phyloP scores from a whole-genome alignment of 2,329 filamentous ascomycete genomes.

The Colletotrichum horii region DNA sequence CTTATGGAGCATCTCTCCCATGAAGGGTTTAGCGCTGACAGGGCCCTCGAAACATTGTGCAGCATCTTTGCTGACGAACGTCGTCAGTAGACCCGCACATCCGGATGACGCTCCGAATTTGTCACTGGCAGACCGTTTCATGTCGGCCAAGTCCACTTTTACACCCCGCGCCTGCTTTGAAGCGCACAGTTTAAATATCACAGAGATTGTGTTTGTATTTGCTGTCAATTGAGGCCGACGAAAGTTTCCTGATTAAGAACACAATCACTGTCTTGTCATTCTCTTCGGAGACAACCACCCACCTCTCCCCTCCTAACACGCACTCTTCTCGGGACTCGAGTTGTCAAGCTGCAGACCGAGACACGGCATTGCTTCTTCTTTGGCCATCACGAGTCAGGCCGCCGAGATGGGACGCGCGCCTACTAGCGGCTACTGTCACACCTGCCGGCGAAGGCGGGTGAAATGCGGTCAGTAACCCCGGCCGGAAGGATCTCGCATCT shows the following conservation, averaged over 20 bases:
- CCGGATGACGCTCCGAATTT: background rate
- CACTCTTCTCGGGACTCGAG: background rate
- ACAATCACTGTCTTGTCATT: background rate
- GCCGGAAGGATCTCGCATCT: background rate
- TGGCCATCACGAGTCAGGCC: background rate
- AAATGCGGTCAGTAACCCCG: background rate
- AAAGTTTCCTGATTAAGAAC: background rate
- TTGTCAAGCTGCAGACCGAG: background rate
- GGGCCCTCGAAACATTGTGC: background rate
- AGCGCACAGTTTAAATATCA: background rate
- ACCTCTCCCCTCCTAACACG: background rate
- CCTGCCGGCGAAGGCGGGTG: constrained; percentile 2
- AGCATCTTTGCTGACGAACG: background rate
- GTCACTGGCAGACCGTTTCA: background rate
- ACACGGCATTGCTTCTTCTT: background rate
- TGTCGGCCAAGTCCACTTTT: background rate
- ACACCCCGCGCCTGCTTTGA: background rate
- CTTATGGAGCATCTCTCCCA: background rate
- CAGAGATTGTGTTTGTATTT: background rate
- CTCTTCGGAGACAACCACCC: background rate
- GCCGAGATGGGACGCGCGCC: constrained; percentile 3
- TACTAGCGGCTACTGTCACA: constrained; percentile 9
- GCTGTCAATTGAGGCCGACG: background rate
- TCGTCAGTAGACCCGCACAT: background rate
- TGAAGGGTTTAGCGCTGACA: background rate